A percentile compares a stretch with the other conserved stretches of the same genome.
Evolutionary conservation across 1,284 basidiomycete genomes (phyloP).

Genomic region (Rhodotorula sp.): DNA sequence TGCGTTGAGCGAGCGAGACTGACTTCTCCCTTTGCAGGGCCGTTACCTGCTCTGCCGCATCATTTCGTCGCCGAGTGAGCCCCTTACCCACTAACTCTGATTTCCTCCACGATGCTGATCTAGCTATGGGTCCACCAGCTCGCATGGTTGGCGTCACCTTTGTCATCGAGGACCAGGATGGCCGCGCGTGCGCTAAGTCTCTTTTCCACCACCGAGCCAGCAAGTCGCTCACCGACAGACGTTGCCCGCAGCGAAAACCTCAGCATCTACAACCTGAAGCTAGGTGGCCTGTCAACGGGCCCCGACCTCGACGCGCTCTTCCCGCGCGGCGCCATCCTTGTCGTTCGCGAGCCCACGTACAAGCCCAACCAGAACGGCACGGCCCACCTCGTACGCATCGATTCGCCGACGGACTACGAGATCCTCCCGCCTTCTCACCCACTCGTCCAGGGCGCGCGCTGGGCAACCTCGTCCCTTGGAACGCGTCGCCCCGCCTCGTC

Average conservation of each 20-base stretch:
- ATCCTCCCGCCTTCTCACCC: constrained; percentile 1
- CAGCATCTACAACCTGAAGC: constrained; percentile 50
- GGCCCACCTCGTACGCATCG: constrained; percentile 45
- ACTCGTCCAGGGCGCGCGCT: constrained; percentile 1
- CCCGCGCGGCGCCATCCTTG: constrained; percentile 48
- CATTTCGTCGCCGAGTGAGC: background rate
- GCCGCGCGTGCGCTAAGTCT: background rate
- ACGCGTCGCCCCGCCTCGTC: background rate
- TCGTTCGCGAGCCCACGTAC: constrained; percentile 51
- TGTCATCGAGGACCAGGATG: constrained; percentile 10
- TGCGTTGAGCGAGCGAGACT: background rate
- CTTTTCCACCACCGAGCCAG: background rate
- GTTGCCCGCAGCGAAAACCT: constrained; percentile 22
- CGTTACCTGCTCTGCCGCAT: background rate
- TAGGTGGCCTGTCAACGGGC: constrained; percentile 24
- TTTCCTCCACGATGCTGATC: no score
- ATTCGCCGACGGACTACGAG: constrained; percentile 39
- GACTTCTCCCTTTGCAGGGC: background rate
- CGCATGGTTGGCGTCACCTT: background rate
- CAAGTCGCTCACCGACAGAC: background rate
- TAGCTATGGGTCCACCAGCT: background rate
- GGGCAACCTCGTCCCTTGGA: background rate
- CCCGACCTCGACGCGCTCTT: constrained; percentile 48
- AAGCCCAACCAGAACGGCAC: constrained; percentile 41
- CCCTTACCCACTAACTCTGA: no score